Conservation (phyloP, 164 flowering plant species). For the Protea cynaroides region DNA sequence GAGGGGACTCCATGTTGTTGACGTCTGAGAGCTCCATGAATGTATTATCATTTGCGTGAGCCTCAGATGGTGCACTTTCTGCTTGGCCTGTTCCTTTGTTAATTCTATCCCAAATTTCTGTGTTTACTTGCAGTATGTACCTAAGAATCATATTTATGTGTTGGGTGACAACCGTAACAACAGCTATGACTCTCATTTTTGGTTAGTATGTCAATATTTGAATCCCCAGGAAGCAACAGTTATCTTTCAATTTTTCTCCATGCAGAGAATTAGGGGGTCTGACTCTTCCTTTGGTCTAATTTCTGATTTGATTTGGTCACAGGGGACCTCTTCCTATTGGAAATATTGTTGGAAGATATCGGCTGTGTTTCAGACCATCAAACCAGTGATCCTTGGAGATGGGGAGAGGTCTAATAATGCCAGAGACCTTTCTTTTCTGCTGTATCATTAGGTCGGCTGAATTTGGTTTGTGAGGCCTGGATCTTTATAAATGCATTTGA, state of each 20-base stretch:
- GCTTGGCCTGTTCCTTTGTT: conserved; percentile 13
- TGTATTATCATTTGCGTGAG: conserved; percentile 16
- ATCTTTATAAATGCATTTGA: no score
- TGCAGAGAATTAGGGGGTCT: background rate
- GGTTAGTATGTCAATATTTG: no score
- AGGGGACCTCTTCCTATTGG: no score
- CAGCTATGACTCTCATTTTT: no score
- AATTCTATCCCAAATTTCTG: background rate
- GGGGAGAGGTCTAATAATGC: background rate
- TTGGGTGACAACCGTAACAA: no score
- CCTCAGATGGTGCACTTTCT: conserved; percentile 27
- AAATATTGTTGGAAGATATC: background rate
- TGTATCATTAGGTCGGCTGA: no score
- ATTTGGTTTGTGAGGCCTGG: no score
- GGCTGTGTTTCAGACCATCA: conserved; percentile 20
- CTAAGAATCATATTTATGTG: no score
- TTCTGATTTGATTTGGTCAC: no score
- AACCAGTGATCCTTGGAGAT: background rate
- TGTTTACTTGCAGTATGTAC: background rate
- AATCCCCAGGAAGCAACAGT: no score
- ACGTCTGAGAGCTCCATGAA: conserved; percentile 29
- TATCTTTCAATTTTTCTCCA: no score
- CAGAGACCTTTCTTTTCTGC: no score
- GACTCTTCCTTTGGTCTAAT: background rate
- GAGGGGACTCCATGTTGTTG: conserved; percentile 39